A percentile compares a stretch with the other conserved stretches of the same genome.
These are phyloP conservation scores for Cryptosporidium xiaoi DNA, from an alignment of 169 alveolate genomes.

Conservation along the genomic window DNA sequence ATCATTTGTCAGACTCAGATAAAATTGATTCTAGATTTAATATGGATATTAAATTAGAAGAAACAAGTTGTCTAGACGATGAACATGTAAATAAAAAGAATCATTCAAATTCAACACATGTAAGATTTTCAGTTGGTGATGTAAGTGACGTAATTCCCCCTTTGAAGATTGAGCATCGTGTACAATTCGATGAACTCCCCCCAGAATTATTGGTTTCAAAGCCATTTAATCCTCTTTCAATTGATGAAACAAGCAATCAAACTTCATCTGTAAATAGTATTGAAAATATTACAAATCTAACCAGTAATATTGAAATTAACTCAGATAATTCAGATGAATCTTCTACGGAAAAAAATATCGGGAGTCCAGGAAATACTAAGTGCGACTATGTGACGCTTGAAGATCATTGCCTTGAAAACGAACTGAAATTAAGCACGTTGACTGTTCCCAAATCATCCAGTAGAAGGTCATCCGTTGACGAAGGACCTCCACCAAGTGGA, in stretches of 20 bases:
- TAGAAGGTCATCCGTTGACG: slow-evolving; percentile 74
- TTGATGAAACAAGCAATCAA: slow-evolving; percentile 64
- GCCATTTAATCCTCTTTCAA: slow-evolving; percentile 69
- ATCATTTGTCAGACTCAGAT: not conserved
- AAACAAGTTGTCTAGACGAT: slow-evolving; percentile 59
- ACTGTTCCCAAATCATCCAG: slow-evolving; percentile 41
- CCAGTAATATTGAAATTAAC: slow-evolving; percentile 8
- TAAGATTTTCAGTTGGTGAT: slow-evolving; percentile 73
- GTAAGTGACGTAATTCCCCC: slow-evolving; percentile 71
- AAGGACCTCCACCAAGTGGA: slow-evolving; percentile 67
- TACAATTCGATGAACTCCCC: slow-evolving; percentile 70
- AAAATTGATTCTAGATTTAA: not conserved
- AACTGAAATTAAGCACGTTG: not conserved
- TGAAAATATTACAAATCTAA: slow-evolving; percentile 24
- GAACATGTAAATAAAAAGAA: slow-evolving; percentile 27
- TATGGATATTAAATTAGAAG: slow-evolving; percentile 14
- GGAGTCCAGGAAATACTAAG: not conserved
- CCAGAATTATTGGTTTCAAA: slow-evolving; percentile 61
- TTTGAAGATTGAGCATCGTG: slow-evolving; percentile 54
- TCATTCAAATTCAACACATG: slow-evolving; percentile 44
- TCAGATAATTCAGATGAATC: slow-evolving; percentile 1
- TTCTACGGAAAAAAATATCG: not conserved
- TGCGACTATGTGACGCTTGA: not conserved
- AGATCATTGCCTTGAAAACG: not conserved
- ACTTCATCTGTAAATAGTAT: slow-evolving; percentile 60